Base-by-base conservation (phyloP, 2,329 filamentous ascomycete genomes). In the Claviceps citrina region DNA sequence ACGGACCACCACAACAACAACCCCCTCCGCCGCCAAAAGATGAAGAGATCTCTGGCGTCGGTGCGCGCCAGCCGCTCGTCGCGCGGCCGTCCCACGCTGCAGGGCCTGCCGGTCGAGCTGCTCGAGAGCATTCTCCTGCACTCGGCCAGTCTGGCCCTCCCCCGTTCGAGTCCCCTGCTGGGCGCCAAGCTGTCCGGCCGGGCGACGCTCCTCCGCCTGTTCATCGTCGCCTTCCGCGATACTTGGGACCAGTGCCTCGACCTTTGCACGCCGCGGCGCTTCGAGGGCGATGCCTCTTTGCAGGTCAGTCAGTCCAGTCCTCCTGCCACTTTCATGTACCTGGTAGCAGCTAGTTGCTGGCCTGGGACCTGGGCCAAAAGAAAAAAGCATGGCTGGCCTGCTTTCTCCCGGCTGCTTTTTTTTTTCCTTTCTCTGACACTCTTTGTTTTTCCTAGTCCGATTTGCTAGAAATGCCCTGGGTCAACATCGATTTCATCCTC, bases 101-200 rank as follows among this genome's bases (percentile, higher is more conserved):
- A 61, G 37, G 49, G 49, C 24, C 54, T 76, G 7, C 72, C 72
- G 0, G 50, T 64, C 6, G 72, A 76, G 51, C 57, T 76, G 19
- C 60, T 76, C 10, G 68, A 74, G 49, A 58, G 45, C 25, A 71
- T 76, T 36, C 65, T 73, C 40, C 53, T 69, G 45, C 54, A 66
- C 39, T 72, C 69, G 36, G 51, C 55, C 44, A 73, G 71, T 45
- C 44, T 68, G 35, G 59, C 64, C 38, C 57, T 76, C 1, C 61
- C 69, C 1, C 60, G 56, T 5, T 58, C 63, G 36, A 67, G 61
- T 38, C 62, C 52, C 9, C 52, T 60, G 25, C 55, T 76, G 24
- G 67, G 68, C 19, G 50, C 54, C 20, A 58, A 64, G 33, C 60
- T 76, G 12, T 73, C 70, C 6, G 48, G 49, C 0, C 54, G 54